Evolutionary conservation across 805 yeast species (phyloP).

Genomic region (Saccharomycopsis microspora): DNA sequence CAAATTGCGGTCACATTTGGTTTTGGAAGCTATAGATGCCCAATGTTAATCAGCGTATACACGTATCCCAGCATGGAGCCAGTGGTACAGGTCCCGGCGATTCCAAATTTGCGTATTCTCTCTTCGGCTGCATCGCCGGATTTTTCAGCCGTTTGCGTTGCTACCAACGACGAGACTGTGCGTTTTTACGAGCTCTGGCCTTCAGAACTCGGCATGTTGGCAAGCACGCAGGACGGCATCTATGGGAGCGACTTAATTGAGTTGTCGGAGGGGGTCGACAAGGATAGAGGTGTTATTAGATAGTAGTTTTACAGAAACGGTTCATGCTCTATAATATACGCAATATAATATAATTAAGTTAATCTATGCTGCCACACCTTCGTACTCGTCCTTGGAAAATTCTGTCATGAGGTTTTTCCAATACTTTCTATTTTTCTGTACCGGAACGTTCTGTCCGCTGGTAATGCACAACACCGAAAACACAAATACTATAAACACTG

Average conservation of each 20-base stretch:
- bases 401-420: slow-evolving; percentile 50
- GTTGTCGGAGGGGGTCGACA: slow-evolving; percentile 39
- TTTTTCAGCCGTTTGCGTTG: slow-evolving; percentile 50
- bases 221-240: slow-evolving; percentile 32
- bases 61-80: slow-evolving; percentile 54
- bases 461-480: slow-evolving; percentile 36
- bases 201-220: slow-evolving; percentile 25
- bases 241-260: slow-evolving; percentile 51
- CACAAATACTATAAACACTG: slow-evolving; percentile 42
- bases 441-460: slow-evolving; percentile 54
- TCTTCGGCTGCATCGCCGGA: slow-evolving; percentile 63
- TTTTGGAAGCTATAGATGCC: slow-evolving; percentile 44
- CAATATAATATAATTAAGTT: background rate
- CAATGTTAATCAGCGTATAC: slow-evolving; percentile 46
- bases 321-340: too few relatives aligned
- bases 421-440: slow-evolving; percentile 55
- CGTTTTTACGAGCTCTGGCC: slow-evolving; percentile 70
- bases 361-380: slow-evolving; percentile 72
- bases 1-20: slow-evolving; percentile 79
- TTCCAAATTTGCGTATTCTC: slow-evolving; percentile 44
- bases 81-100: slow-evolving; percentile 36
- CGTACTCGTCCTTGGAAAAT: slow-evolving; percentile 53
- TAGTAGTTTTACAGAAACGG: background rate
- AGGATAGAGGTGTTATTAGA: slow-evolving; percentile 6
- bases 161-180: slow-evolving; percentile 69